These are phyloP conservation scores for Suillus bovinus DNA, from an alignment of 768 basidiomycete genomes.

Conservation along the genomic window DNA sequence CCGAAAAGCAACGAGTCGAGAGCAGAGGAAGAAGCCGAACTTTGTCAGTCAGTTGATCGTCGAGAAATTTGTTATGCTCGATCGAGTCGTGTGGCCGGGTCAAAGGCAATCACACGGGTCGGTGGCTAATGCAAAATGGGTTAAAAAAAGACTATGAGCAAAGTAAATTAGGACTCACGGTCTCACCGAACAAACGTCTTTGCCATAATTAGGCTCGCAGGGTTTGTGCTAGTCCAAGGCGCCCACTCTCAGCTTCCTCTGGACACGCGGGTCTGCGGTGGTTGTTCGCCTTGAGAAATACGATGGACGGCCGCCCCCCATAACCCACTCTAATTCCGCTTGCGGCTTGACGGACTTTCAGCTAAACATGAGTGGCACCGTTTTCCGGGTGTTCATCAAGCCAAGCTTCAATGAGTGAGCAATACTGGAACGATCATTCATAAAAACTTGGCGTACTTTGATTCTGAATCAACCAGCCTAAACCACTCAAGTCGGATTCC, in stretches of 20 bases:
- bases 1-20: constrained; percentile 25
- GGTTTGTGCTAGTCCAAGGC: constrained; percentile 22
- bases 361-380: constrained; percentile 32
- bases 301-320: constrained; percentile 26
- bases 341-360: constrained; percentile 39
- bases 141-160: not conserved
- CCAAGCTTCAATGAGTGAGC: constrained; percentile 21
- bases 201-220: constrained; percentile 25
- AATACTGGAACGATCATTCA: not conserved
- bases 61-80: constrained; percentile 29
- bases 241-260: constrained; percentile 15
- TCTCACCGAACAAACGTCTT: constrained; percentile 35
- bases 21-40: not conserved
- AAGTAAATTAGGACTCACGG: too few relatives aligned
- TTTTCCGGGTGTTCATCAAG: constrained; percentile 34
- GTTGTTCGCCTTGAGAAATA: constrained; percentile 11
- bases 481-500: constrained; percentile 33
- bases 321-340: constrained; percentile 37
- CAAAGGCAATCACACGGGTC: constrained; percentile 28
- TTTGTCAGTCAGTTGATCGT: constrained; percentile 13
- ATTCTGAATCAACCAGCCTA: constrained; percentile 32
- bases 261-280: not conserved
- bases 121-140: too few relatives aligned
- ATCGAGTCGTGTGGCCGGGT: constrained; percentile 28
- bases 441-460: constrained; percentile 19